Percentiles rank a stretch among this genome's conserved stretches.
These are phyloP conservation scores for Oryza brachyantha DNA, from an alignment of 176 grass and related monocot genomes.

Conservation along the genomic window DNA sequence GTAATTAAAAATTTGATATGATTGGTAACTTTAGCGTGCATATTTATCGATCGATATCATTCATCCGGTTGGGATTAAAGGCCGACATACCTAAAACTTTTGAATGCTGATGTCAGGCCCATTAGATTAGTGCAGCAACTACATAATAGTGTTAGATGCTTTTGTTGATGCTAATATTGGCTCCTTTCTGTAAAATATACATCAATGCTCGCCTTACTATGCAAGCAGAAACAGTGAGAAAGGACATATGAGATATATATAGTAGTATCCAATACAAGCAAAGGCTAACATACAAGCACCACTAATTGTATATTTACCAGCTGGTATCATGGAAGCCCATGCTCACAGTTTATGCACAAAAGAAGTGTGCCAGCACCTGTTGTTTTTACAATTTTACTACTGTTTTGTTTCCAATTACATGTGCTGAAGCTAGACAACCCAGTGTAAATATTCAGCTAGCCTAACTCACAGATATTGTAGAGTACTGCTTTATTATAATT, in stretches of 20 bases:
- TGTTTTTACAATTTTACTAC: not conserved
- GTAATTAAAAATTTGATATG: not conserved
- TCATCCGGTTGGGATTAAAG: conserved; percentile 9
- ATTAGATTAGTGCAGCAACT: not conserved
- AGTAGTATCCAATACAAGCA: not conserved
- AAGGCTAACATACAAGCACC: not conserved
- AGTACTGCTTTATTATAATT: no score
- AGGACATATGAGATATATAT: not conserved
- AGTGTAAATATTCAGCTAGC: not conserved
- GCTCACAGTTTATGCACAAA: not conserved
- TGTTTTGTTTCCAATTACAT: not conserved
- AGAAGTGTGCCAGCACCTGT: not conserved
- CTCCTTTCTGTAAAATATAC: not conserved
- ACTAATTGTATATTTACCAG: not conserved
- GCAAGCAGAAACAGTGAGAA: not conserved
- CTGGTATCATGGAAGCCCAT: not conserved
- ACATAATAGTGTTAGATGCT: not conserved
- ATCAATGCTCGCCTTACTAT: not conserved
- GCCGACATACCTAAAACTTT: conserved; percentile 6
- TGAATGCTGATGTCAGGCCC: not conserved
- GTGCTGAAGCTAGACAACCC: not conserved
- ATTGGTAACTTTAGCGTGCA: not conserved
- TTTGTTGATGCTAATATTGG: not conserved
- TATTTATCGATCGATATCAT: no score
- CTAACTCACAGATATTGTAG: no score